Conservation (phyloP, 352 stramenopile genomes). For the Pythium myriotylum region DNA sequence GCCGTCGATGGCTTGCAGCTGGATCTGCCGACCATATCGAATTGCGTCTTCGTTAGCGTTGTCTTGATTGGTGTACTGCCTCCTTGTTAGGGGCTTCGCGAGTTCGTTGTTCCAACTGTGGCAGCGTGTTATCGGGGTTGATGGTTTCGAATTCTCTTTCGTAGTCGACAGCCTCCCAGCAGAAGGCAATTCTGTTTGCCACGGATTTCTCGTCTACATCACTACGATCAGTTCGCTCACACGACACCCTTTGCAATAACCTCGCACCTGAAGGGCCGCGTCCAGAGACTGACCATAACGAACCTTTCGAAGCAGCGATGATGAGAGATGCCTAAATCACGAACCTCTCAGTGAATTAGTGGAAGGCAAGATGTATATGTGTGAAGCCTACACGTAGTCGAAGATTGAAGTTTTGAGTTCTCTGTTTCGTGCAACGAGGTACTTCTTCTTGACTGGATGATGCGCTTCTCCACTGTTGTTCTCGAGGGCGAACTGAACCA, state of each 20-base stretch:
- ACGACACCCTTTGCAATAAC: too few relatives aligned
- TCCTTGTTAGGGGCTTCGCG: background rate
- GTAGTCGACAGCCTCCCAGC: background rate
- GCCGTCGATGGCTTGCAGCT: slow-evolving; percentile 40
- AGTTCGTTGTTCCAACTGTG: too few relatives aligned
- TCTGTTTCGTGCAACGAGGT: slow-evolving; percentile 25
- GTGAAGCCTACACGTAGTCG: slow-evolving; percentile 48
- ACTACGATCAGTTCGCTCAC: too few relatives aligned
- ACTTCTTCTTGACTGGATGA: slow-evolving; percentile 32
- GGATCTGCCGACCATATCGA: slow-evolving; percentile 39
- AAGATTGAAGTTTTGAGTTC: slow-evolving; percentile 53
- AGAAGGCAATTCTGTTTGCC: background rate
- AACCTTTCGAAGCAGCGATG: slow-evolving; percentile 57
- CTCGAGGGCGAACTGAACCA: slow-evolving; percentile 17
- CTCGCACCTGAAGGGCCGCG: slow-evolving; percentile 36
- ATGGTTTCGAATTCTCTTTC: too few relatives aligned
- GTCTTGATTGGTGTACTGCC: background rate
- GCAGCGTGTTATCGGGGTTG: too few relatives aligned
- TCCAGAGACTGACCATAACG: slow-evolving; percentile 58
- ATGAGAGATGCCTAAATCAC: slow-evolving; percentile 46
- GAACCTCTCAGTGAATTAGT: background rate
- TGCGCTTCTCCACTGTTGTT: slow-evolving; percentile 5
- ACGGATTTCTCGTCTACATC: slow-evolving; percentile 14
- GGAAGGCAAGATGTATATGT: background rate
- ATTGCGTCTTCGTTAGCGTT: slow-evolving; percentile 17